phyloP scores from a whole-genome alignment of 2,329 filamentous ascomycete genomes.

The Calonectria pauciramosa region DNA sequence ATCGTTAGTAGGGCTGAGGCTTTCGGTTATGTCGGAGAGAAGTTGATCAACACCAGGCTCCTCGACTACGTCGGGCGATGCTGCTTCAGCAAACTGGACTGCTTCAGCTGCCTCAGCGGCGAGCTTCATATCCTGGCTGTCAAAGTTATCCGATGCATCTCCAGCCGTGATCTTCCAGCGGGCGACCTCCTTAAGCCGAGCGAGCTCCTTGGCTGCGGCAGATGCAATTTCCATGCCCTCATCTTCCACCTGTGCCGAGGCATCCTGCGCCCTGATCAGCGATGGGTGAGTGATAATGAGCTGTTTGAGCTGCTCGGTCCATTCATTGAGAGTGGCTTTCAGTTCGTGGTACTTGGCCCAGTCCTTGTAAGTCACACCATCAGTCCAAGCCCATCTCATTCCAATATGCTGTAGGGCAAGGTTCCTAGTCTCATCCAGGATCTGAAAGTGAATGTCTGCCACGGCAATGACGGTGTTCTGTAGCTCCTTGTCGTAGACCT shows the following conservation, averaged over 20 bases:
- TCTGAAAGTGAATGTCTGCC: slow-evolving; percentile 84
- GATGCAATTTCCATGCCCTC: slow-evolving; percentile 86
- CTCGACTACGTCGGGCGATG: slow-evolving; percentile 41
- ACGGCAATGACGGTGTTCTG: slow-evolving; percentile 77
- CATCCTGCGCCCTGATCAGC: slow-evolving; percentile 76
- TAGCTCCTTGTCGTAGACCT: slow-evolving; percentile 78
- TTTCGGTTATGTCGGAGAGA: slow-evolving; percentile 36
- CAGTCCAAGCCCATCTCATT: slow-evolving; percentile 96
- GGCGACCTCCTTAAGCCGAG: slow-evolving; percentile 84
- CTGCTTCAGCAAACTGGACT: slow-evolving; percentile 34
- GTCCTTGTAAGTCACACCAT: slow-evolving; percentile 95
- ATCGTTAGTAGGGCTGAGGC: slow-evolving; percentile 30
- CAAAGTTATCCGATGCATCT: slow-evolving; percentile 85
- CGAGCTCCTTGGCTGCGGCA: slow-evolving; percentile 83
- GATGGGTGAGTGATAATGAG: slow-evolving; percentile 81
- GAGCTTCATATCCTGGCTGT: slow-evolving; percentile 73
- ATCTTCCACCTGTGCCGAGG: slow-evolving; percentile 79
- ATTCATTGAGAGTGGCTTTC: slow-evolving; percentile 85
- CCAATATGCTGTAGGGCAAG: slow-evolving; percentile 92
- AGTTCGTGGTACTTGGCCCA: slow-evolving; percentile 96
- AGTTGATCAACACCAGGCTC: slow-evolving; percentile 48
- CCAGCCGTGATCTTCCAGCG: slow-evolving; percentile 84
- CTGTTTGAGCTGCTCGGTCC: slow-evolving; percentile 85
- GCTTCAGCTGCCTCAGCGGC: slow-evolving; percentile 60
- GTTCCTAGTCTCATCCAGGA: slow-evolving; percentile 85